phyloP scores from a whole-genome alignment of 2,329 filamentous ascomycete genomes.

The Corynespora cassiicola region DNA sequence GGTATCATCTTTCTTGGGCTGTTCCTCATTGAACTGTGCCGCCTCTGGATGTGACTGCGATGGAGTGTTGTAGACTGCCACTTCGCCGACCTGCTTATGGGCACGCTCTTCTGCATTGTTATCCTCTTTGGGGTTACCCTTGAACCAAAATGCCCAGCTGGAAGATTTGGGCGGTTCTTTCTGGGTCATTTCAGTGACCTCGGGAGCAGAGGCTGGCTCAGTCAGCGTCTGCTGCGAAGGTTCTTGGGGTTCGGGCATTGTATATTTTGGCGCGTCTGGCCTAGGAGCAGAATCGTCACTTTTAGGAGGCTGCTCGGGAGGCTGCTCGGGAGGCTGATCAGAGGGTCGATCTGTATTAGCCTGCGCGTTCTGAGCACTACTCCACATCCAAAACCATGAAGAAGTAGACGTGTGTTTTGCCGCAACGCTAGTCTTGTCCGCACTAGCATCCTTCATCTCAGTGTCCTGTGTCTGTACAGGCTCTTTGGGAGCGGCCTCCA shows the following conservation, averaged over 20 bases:
- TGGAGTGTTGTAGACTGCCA: conserved; percentile 58
- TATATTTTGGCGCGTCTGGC: conserved; percentile 13
- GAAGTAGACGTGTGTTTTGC: conserved; percentile 30
- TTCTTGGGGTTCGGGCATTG: conserved; percentile 4
- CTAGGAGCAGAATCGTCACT: no score
- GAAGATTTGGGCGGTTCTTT: conserved; percentile 59
- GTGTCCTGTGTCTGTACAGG: no score
- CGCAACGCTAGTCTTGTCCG: no score
- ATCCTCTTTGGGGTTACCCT: conserved; percentile 59
- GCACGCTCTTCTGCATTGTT: conserved; percentile 62
- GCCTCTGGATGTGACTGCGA: conserved; percentile 58
- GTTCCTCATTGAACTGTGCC: conserved; percentile 58
- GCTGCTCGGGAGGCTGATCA: conserved; percentile 26
- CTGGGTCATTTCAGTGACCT: conserved; percentile 9
- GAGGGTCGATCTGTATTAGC: no score
- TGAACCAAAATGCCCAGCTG: conserved; percentile 84
- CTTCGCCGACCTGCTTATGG: conserved; percentile 60
- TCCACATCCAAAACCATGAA: conserved; percentile 60
- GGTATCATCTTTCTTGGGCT: conserved; percentile 27
- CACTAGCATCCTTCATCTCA: no score
- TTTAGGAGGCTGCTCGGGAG: conserved; percentile 11
- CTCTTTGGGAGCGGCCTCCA: conserved; percentile 21
- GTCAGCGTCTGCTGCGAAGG: conserved; percentile 7
- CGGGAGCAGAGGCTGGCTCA: conserved; percentile 6
- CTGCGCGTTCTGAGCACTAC: conserved; percentile 52